Evolutionary conservation across 2,329 filamentous ascomycete species (phyloP).

Genomic region (Grosmannia penicillata): DNA sequence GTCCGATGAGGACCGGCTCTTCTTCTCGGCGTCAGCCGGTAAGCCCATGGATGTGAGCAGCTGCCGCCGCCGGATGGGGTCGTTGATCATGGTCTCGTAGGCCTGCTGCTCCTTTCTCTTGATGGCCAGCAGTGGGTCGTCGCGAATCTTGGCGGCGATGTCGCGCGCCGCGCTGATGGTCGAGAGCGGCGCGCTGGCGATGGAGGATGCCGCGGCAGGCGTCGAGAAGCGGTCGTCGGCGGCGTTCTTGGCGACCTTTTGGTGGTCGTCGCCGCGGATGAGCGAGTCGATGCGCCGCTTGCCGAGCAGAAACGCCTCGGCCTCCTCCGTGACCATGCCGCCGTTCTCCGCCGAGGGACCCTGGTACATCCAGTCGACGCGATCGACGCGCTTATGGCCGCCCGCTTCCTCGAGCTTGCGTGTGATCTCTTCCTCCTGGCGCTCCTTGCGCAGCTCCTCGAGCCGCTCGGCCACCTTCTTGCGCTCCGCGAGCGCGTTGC

Average conservation of each 20-base stretch:
- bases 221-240: conserved; percentile 44
- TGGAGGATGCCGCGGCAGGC: background rate
- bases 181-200: conserved; percentile 26
- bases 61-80: conserved; percentile 52
- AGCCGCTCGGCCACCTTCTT: conserved; percentile 84
- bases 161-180: conserved; percentile 65
- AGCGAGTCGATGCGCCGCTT: conserved; percentile 79
- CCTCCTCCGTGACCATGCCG: conserved; percentile 65
- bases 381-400: conserved; percentile 61
- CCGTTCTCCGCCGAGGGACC: conserved; percentile 65
- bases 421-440: conserved; percentile 82
- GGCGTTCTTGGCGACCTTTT: conserved; percentile 65
- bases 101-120: conserved; percentile 81
- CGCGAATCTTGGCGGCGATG: conserved; percentile 70
- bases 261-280: conserved; percentile 65
- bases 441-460: conserved; percentile 88
- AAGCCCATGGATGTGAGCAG: conserved; percentile 50
- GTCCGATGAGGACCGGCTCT: conserved; percentile 4
- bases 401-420: conserved; percentile 79
- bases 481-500: conserved; percentile 84
- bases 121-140: conserved; percentile 85
- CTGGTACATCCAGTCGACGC: conserved; percentile 97
- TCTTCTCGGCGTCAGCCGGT: conserved; percentile 24
- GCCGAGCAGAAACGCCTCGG: conserved; percentile 83
- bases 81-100: conserved; percentile 67